phyloP scores from a whole-genome alignment of 2,329 filamentous ascomycete genomes.

The Aspergillus sp. region DNA sequence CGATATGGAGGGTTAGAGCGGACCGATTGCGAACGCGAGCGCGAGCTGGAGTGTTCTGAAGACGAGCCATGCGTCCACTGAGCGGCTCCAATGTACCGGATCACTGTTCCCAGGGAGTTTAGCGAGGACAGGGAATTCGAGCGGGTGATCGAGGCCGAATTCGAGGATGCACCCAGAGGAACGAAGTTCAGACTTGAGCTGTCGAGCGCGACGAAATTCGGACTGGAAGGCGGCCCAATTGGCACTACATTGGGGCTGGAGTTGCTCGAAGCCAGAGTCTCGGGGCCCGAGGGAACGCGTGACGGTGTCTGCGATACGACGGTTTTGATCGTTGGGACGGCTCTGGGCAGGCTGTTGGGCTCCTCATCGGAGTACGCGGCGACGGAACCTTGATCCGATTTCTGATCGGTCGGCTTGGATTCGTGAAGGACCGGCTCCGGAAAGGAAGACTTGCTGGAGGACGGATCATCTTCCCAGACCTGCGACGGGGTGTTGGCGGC shows the following conservation, averaged over 20 bases:
- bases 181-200: conserved; percentile 44
- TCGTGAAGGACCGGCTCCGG: conserved; percentile 27
- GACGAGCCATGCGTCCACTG: conserved; percentile 38
- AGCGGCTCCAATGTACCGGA: conserved; percentile 38
- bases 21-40: conserved; percentile 37
- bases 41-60: conserved; percentile 33
- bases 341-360: conserved; percentile 32
- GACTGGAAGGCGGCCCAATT: conserved; percentile 41
- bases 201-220: conserved; percentile 42
- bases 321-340: conserved; percentile 41
- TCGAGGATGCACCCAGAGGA: conserved; percentile 33
- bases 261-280: conserved; percentile 28
- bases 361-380: conserved; percentile 37
- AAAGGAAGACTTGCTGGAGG: conserved; percentile 41
- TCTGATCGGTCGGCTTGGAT: conserved; percentile 24
- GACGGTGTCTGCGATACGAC: conserved; percentile 36
- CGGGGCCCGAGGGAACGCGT: conserved; percentile 25
- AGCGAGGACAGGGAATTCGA: conserved; percentile 45
- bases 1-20: conserved; percentile 43
- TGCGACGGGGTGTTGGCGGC: conserved; percentile 39
- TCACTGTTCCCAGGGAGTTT: conserved; percentile 44
- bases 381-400: conserved; percentile 24
- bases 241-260: conserved; percentile 47
- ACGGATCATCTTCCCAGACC: conserved; percentile 42
- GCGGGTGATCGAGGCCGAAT: conserved; percentile 33